Percentiles rank a stretch among this genome's conserved stretches.
phyloP scores from a whole-genome alignment of 2,329 filamentous ascomycete genomes.

The Zopfia rhizophila region DNA sequence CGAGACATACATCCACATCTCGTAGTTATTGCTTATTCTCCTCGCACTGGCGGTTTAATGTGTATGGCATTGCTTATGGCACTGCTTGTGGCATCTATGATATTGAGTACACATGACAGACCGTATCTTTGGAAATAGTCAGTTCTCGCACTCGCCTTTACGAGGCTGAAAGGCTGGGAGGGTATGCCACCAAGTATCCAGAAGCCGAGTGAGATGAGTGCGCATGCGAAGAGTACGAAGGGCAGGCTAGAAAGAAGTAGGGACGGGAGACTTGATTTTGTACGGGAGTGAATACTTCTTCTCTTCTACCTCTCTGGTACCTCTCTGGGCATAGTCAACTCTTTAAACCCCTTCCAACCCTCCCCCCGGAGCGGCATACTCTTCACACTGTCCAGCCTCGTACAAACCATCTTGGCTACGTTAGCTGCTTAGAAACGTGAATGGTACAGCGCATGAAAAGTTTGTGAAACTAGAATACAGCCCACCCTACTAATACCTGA shows the following conservation, averaged over 20 bases:
- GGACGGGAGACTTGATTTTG: slow-evolving; percentile 4
- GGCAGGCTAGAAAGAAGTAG: slow-evolving; percentile 3
- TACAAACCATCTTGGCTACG: too few relatives aligned
- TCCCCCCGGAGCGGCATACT: too few relatives aligned
- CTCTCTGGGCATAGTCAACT: too few relatives aligned
- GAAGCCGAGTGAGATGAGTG: slow-evolving; percentile 10
- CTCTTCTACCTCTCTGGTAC: too few relatives aligned
- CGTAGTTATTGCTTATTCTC: slow-evolving; percentile 8
- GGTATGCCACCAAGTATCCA: neutral
- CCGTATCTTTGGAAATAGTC: slow-evolving; percentile 11
- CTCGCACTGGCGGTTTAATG: too few relatives aligned
- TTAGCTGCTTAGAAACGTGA: too few relatives aligned
- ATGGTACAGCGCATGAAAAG: too few relatives aligned
- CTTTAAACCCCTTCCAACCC: too few relatives aligned
- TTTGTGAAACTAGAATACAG: too few relatives aligned
- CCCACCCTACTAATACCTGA: too few relatives aligned
- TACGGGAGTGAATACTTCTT: slow-evolving; percentile 6
- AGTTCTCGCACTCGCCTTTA: slow-evolving; percentile 2
- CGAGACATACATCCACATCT: slow-evolving; percentile 9
- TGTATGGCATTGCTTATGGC: slow-evolving; percentile 13
- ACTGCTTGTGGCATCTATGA: slow-evolving; percentile 5
- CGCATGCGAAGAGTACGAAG: slow-evolving; percentile 7
- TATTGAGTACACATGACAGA: slow-evolving; percentile 1
- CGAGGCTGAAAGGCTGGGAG: slow-evolving; percentile 4
- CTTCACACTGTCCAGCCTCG: too few relatives aligned